Evolutionary conservation across 1,284 basidiomycete genomes (phyloP).

Genomic region (Tilletia indica): DNA sequence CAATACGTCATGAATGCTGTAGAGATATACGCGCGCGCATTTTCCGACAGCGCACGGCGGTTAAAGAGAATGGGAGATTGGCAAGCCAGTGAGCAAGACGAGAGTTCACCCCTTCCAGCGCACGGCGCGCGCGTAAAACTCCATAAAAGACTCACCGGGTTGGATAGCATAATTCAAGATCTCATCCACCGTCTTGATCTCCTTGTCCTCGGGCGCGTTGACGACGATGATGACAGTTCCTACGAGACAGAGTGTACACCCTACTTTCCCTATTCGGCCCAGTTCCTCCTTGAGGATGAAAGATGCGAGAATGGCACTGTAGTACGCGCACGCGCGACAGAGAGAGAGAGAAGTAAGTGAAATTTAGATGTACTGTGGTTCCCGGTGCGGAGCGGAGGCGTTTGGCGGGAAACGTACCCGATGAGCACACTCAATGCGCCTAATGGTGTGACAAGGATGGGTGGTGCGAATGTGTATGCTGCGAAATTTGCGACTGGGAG

Average conservation of each 20-base stretch:
- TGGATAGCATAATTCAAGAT: conserved; percentile 85
- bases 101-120: neutral
- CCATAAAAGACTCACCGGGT: conserved; percentile 61
- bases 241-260: conserved; percentile 83
- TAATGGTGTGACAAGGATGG: conserved; percentile 92
- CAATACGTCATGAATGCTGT: conserved; percentile 70
- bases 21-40: too few species aligned
- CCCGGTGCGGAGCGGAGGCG: neutral
- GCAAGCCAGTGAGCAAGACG: neutral
- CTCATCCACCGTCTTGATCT: conserved; percentile 89
- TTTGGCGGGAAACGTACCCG: conserved; percentile 65
- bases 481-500: conserved; percentile 90
- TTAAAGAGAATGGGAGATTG: too few species aligned
- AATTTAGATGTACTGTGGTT: too few species aligned
- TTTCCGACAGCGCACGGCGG: neutral
- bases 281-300: conserved; percentile 90
- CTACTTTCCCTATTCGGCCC: conserved; percentile 85
- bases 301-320: conserved; percentile 68
- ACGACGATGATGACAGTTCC: conserved; percentile 94
- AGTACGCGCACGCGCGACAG: neutral
- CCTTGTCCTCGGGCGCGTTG: conserved; percentile 93
- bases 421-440: conserved; percentile 96
- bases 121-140: too few species aligned
- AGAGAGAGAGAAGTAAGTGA: too few species aligned
- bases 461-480: conserved; percentile 95